Base-by-base conservation (phyloP, 768 basidiomycete species). In the Trametes coccinea region DNA sequence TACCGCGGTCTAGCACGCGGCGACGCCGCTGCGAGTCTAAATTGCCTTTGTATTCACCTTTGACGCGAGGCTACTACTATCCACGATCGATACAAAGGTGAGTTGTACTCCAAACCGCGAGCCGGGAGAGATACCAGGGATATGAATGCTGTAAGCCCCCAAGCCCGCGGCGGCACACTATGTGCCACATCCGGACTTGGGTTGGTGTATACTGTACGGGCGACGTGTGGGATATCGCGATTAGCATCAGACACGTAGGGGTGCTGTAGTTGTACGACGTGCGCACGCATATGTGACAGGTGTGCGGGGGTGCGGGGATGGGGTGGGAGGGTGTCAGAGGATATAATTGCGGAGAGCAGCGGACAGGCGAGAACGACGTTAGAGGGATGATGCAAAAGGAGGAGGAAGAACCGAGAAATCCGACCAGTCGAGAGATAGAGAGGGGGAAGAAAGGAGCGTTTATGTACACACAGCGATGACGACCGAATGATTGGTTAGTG, bases 241-340 rank as follows among this genome's bases (percentile, higher is more conserved):
- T 68, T 66, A 68, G 62, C 57, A 60, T 52, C 52, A 27, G 56
- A 59, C 59, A 57, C 43, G 52, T 55, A 61, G 44, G 54, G 29
- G 30, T 37, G 34, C 34, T 5, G 34, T 37, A 37, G 11, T 65
- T 50, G 51, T 46, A 39, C 43, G n/a, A 17, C 45, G 22, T 7
- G 45, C 22, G 45, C 9, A 11, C 34, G 49, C 31, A 43, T 59
- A 60, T 49, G 29, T 30, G 34, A 57, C 59, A 51, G 59, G 53
- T 0, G 34, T 31, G 55, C 3, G 5, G 37, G 44, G 43, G 33
- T 40, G n/a, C 30, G 49, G 41, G 10, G 41, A 16, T 5, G 14
- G 41, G 10, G 48, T 29, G 30, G 29, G 48, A 33, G 48, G 27
- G 48, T 17, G 17, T 5, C 45, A 46, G 48, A 29, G 30, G 30